Base-by-base conservation (phyloP, 345 rosid species). In the Populus simonii region DNA sequence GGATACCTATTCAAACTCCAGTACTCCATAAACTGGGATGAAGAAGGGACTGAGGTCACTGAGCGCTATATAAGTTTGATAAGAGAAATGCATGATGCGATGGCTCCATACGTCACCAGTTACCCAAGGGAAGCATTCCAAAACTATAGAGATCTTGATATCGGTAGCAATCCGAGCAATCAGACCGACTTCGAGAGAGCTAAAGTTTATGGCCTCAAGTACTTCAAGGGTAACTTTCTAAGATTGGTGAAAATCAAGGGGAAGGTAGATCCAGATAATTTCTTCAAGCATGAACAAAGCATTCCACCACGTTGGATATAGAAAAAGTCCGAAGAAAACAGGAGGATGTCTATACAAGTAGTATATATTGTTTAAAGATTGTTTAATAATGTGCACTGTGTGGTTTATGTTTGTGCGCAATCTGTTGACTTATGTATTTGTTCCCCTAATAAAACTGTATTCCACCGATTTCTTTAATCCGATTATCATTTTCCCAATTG, bases 1-100 rank as follows among this genome's bases (percentile, higher is more conserved):
- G 80, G 80, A 4, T 39, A 71, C 39, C 47, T 71, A 27, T 78
- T 71, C 71, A 71, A 61, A 51, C 51, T 78, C 20, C 75, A 78
- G 70, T 71, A 78, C 27, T 29, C 17, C n/a, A 45, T 31, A 27
- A 1, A 4, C 8, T 78, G 80, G 80, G 3, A 17, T 1, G 71
- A 78, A 13, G 71, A 78, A 38, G 70, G 73, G 1, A 11, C 1
- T 2, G 66, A 53, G 15, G 72, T 29, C 7, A 38, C 45, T 2
- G 45, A 33, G 49, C 71, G 71, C 10, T 22, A 35, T 16, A 68
- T 68, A 10, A 68, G 16, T 36, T 38, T 68, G 71, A 22, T 68
- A 68, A 68, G 71, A 68, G 47, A 68, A 22, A 38, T 68, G 71
- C 71, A 68, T 38, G 71, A 22, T 68, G 47, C 25, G 11, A 68